Conservation (phyloP, 495 filamentous ascomycete genomes). For the Hypoxylon fragiforme region DNA sequence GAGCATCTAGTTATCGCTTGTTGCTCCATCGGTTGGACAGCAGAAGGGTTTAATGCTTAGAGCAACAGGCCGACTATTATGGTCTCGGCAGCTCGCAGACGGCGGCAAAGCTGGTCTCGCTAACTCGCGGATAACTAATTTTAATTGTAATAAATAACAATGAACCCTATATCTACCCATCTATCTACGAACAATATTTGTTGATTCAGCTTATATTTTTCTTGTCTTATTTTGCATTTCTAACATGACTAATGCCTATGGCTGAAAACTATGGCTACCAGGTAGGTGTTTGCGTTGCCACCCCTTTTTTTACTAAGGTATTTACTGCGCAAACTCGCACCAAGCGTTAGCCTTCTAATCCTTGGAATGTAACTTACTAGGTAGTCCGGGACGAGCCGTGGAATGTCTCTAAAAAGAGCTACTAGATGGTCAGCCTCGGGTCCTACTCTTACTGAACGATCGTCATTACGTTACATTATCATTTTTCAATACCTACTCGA, state of each 20-base stretch:
- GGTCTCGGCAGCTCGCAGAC: conserved; percentile 28
- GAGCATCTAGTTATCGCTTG: conserved; percentile 35
- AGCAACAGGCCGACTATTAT: conserved; percentile 14
- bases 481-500: no score
- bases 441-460: conserved; percentile 14
- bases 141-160: conserved; percentile 40
- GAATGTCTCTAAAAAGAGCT: conserved; percentile 4
- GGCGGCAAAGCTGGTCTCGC: conserved; percentile 19
- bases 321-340: no score
- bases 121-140: conserved; percentile 38
- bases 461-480: conserved; percentile 7
- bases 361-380: conserved; percentile 21
- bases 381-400: conserved; percentile 25
- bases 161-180: conserved; percentile 13
- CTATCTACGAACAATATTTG: no score
- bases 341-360: no score
- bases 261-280: no score
- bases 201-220: no score
- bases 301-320: no score
- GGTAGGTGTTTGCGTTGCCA: background rate
- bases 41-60: conserved; percentile 29
- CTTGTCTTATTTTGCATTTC: no score
- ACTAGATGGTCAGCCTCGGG: conserved; percentile 7
- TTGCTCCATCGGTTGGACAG: conserved; percentile 29
- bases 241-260: no score